Base-by-base conservation (phyloP, 192 early-diverging fungal species). In the Entomortierella chlamydospora region DNA sequence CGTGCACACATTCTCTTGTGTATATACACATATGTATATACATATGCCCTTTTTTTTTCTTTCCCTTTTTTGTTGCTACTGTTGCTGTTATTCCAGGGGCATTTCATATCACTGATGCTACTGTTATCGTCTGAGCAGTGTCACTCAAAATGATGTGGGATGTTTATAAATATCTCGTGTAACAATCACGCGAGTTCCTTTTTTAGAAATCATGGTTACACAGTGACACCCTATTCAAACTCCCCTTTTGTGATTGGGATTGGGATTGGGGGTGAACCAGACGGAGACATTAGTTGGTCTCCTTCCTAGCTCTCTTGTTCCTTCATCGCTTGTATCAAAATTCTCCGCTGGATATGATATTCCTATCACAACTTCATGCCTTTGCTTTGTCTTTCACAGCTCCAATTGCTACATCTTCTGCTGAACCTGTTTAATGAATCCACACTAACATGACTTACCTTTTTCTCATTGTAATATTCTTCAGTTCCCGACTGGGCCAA, bases 401-500 rank as follows among this genome's bases (percentile, higher is more conserved):
- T 47, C 20, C 2, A 47, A 12, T 4, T 47, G 15, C 4, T 33
- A 37, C 57, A 20, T 22, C 31, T 20, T 55, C 28, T 31, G 4
- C n/a, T 15, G 7, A 13, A 28, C 53, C 7, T 13, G 12, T 55
- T 55, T 55, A 39, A 39, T 39, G 57, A 33, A 20, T 39, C 31
- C 3, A 57, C 34, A 33, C 28, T 34, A 20, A 33, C 31, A 57
- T 57, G 55, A 34, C 20, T 29, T 25, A 39, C 25, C 42, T 10
- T 43, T 51, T 31, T 43, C 34, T 30, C 25, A 10, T 34, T 15
- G 5, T 4, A 18, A 26, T 42, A n/a, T 43, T 1, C 49, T 11
- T 18, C 58, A 79, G 93, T 94, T 25, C 93, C 93, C 50, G 93
- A 94, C 73, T 94, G 93, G 93, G 87, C 91, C 70, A 91, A 86